Evolutionary conservation across 805 yeast genomes (phyloP).

Genomic region (Yamadazyma ubonensis): DNA sequence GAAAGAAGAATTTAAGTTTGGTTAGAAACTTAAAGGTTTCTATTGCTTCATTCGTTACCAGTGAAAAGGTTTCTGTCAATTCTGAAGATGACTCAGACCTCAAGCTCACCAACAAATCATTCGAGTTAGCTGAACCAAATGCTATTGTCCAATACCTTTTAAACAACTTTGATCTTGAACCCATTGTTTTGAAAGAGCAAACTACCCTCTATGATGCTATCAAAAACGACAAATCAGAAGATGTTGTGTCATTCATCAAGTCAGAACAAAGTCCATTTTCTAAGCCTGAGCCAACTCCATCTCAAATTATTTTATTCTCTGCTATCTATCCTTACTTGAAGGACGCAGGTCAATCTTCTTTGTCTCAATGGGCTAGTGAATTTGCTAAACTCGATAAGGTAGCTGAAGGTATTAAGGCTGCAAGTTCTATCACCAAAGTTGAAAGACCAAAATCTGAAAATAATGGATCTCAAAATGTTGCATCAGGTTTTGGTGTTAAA

Average conservation of each 20-base stretch:
- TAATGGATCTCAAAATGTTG: conserved; percentile 39
- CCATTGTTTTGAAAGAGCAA: conserved; percentile 45
- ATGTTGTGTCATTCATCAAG: conserved; percentile 16
- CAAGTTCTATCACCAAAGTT: conserved; percentile 45
- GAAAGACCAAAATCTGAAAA: conserved; percentile 39
- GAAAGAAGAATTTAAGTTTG: conserved; percentile 26
- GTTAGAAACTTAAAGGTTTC: conserved; percentile 44
- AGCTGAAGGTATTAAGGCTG: conserved; percentile 44
- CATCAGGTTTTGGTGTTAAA: conserved; percentile 32
- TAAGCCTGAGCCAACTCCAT: conserved; percentile 38
- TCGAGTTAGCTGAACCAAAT: conserved; percentile 61
- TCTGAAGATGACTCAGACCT: conserved; percentile 25
- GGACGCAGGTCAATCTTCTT: conserved; percentile 19
- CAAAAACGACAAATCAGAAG: conserved; percentile 32
- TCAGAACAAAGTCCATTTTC: conserved; percentile 17
- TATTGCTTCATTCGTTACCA: conserved; percentile 38
- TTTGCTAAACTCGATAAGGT: conserved; percentile 42
- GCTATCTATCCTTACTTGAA: conserved; percentile 48
- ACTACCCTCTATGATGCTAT: conserved; percentile 40
- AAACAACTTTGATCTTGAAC: conserved; percentile 41
- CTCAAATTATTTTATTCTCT: conserved; percentile 59
- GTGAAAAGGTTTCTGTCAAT: conserved; percentile 18
- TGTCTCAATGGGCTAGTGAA: conserved; percentile 40
- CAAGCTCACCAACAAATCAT: conserved; percentile 34
- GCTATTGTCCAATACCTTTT: conserved; percentile 67